phyloP scores from a whole-genome alignment of 2,329 filamentous ascomycete species.

The Microdochium trichocladiopsis region DNA sequence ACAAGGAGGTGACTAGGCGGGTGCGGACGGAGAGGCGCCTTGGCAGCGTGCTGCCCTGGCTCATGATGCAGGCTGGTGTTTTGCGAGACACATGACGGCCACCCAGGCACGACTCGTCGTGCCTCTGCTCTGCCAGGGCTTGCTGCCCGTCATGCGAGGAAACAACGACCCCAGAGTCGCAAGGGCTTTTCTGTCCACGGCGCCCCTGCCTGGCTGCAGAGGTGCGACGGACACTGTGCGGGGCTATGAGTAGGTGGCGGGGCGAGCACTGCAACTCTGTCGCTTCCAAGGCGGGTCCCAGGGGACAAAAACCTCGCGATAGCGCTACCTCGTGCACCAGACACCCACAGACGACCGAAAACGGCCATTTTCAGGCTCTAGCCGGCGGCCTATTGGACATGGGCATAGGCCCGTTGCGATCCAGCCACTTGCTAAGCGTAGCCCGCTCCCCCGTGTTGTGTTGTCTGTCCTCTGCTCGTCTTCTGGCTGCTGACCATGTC shows the following conservation, averaged over 20 bases:
- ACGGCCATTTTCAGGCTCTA: not conserved
- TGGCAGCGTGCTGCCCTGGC: not conserved
- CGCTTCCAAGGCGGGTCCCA: not conserved
- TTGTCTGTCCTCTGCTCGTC: not conserved
- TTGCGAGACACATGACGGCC: not conserved
- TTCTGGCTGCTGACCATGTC: too few relatives aligned
- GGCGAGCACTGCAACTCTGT: not conserved
- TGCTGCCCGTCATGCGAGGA: not conserved
- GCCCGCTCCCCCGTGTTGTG: not conserved
- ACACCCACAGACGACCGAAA: not conserved
- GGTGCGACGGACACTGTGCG: not conserved
- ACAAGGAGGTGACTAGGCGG: not conserved
- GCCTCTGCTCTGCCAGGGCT: not conserved
- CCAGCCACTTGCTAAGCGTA: not conserved
- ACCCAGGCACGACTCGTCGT: not conserved
- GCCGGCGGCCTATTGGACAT: not conserved
- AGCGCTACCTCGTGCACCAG: not conserved
- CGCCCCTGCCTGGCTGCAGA: not conserved
- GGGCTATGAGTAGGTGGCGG: not conserved
- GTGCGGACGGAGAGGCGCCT: not conserved
- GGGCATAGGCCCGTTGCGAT: not conserved
- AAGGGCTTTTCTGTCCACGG: not conserved
- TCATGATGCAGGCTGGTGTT: not conserved
- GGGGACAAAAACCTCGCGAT: not conserved
- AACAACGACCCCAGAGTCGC: not conserved